Evolutionary conservation across 2,329 filamentous ascomycete genomes (phyloP).

Genomic region (Pezicula rhizophila): DNA sequence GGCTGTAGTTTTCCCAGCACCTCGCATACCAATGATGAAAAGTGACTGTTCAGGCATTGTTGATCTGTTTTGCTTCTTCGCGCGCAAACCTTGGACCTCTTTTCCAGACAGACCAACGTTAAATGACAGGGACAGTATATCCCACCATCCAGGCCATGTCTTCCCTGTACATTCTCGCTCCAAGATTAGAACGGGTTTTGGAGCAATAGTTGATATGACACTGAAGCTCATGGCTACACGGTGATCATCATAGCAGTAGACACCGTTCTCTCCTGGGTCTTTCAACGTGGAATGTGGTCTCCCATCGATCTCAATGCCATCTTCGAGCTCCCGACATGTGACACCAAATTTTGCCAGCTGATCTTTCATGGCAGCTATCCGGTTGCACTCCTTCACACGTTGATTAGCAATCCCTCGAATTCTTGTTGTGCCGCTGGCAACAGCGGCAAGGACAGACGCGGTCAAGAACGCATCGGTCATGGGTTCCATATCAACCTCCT

Average conservation of each 20-base stretch:
- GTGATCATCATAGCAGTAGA: slow-evolving; percentile 96
- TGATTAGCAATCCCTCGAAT: slow-evolving; percentile 97
- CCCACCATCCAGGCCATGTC: slow-evolving; percentile 99
- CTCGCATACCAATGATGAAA: slow-evolving; percentile 95
- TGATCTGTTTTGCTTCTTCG: slow-evolving; percentile 32
- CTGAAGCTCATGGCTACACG: slow-evolving; percentile 98
- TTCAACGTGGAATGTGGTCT: slow-evolving; percentile 40
- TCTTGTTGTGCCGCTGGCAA: slow-evolving; percentile 74
- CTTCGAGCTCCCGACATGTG: slow-evolving; percentile 77
- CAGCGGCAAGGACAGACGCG: slow-evolving; percentile 85
- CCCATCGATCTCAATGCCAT: slow-evolving; percentile 76
- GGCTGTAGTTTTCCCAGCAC: slow-evolving; percentile 91
- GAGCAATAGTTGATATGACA: slow-evolving; percentile 70
- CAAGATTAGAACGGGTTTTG: slow-evolving; percentile 67
- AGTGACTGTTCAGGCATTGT: slow-evolving; percentile 56
- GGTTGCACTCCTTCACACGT: slow-evolving; percentile 95
- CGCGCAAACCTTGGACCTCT: slow-evolving; percentile 35
- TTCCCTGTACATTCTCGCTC: slow-evolving; percentile 94
- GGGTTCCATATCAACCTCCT: slow-evolving; percentile 92
- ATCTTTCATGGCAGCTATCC: slow-evolving; percentile 91
- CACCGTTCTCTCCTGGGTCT: slow-evolving; percentile 51
- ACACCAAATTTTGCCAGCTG: slow-evolving; percentile 93
- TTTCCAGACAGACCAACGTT: slow-evolving; percentile 69
- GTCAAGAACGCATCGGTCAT: slow-evolving; percentile 99
- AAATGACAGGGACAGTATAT: slow-evolving; percentile 75